Evolutionary conservation across 2,329 filamentous ascomycete species (phyloP).

Genomic region (Arthrobotrys conoides): DNA sequence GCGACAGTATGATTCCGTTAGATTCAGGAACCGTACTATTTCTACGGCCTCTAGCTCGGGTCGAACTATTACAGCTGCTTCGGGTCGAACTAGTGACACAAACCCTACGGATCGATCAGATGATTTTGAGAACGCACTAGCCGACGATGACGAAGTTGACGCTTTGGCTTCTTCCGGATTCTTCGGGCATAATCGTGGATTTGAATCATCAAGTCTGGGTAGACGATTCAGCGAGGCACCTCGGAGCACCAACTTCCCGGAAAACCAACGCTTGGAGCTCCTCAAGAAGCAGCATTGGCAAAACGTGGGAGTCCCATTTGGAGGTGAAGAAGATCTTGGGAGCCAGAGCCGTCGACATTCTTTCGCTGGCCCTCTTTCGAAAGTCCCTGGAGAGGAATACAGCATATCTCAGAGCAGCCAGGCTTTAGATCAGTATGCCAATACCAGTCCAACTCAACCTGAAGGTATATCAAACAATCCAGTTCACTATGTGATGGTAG

Average conservation of each 20-base stretch:
- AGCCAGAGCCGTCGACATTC: constrained; percentile 85
- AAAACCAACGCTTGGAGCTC: constrained; percentile 76
- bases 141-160: constrained; percentile 64
- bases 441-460: constrained; percentile 64
- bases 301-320: constrained; percentile 74
- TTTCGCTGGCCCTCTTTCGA: constrained; percentile 72
- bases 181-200: constrained; percentile 59
- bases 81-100: constrained; percentile 43
- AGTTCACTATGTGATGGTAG: constrained; percentile 67
- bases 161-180: constrained; percentile 58
- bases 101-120: constrained; percentile 60
- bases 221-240: constrained; percentile 67
- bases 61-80: constrained; percentile 48
- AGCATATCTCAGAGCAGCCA: constrained; percentile 66
- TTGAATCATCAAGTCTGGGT: constrained; percentile 61
- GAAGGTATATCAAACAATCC: constrained; percentile 66
- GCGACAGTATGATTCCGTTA: constrained; percentile 65
- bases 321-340: constrained; percentile 71
- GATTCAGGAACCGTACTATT: constrained; percentile 63
- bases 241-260: constrained; percentile 68
- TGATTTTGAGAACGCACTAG: constrained; percentile 63
- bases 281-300: constrained; percentile 80
- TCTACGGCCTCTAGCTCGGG: constrained; percentile 63
- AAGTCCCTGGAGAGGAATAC: constrained; percentile 68
- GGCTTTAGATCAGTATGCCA: constrained; percentile 69